Evolutionary conservation across 129 eudicot genomes (phyloP).

Genomic region (Centella asiatica): DNA sequence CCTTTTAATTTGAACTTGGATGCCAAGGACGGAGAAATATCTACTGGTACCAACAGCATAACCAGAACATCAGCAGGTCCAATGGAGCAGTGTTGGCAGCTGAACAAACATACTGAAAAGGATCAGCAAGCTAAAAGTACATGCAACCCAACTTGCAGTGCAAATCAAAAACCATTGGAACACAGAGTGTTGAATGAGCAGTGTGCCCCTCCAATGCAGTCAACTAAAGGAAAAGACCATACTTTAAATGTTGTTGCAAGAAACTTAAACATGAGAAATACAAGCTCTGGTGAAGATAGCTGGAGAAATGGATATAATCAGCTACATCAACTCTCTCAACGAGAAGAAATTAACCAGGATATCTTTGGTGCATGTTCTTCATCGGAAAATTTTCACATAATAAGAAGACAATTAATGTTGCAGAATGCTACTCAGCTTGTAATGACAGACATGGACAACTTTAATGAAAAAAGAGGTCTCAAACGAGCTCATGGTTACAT

Average conservation of each 20-base stretch:
- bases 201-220: slow-evolving; percentile 9
- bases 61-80: slow-evolving; percentile 26
- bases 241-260: slow-evolving; percentile 47
- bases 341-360: slow-evolving; percentile 12
- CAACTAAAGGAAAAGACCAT: slow-evolving; percentile 23
- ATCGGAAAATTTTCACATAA: slow-evolving; percentile 9
- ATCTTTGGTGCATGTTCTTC: slow-evolving; percentile 15
- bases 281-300: slow-evolving; percentile 17
- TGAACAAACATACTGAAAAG: slow-evolving; percentile 14
- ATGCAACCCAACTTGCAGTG: not conserved
- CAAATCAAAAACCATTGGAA: slow-evolving; percentile 4
- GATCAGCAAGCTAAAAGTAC: slow-evolving; percentile 15
- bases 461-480: slow-evolving; percentile 35
- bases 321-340: slow-evolving; percentile 15
- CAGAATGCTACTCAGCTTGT: slow-evolving; percentile 14
- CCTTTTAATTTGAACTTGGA: slow-evolving; percentile 25
- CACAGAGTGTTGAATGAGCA: slow-evolving; percentile 9
- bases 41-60: slow-evolving; percentile 22
- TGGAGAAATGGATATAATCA: slow-evolving; percentile 18
- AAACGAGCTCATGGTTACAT: slow-evolving; percentile 31
- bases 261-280: slow-evolving; percentile 28
- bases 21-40: slow-evolving; percentile 20
- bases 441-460: slow-evolving; percentile 13
- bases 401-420: slow-evolving; percentile 13
- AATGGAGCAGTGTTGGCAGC: slow-evolving; percentile 6